Base-by-base conservation (phyloP, 2,329 filamentous ascomycete species). In the Ophiocordyceps sinensis region DNA sequence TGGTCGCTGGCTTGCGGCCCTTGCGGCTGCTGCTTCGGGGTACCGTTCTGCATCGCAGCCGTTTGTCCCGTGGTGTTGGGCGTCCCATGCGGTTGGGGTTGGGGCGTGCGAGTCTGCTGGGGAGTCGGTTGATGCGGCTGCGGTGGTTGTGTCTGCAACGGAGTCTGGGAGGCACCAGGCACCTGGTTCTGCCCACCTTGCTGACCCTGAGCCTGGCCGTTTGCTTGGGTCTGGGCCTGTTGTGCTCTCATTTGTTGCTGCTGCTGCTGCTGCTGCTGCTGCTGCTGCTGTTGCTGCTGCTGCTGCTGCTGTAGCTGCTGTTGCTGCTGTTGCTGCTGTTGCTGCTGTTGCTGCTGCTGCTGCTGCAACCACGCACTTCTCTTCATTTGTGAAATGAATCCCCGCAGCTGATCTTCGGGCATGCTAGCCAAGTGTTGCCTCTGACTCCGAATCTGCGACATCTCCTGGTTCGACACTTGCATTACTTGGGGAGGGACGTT, bases 141-240 rank as follows among this genome's bases (percentile, higher is more conserved):
- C 44, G 74, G 73, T 43, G 71, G 70, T 43, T 74, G 72, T n/a
- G 73, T 59, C 43, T 73, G 68, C 46, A 72, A 71, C 42, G 71
- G 71, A 3, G 63, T 63, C 46, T 67, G 70, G 39, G 68, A 68
- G 12, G 26, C 12, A 3, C 59, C 54, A 26, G 66, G 7, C 53
- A 70, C 63, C 21, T 64, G 63, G 23, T 56, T 59, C 44, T 63
- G 57, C 5, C 53, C 54, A 30, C 57, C 54, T 36, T 59, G 56
- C 39, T 61, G 62, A 5, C 53, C 61, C 50, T 57, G 61, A 43
- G 49, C 46, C 37, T 48, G 49, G 38, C 49, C 41, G 30, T 57
- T 53, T 3, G 30, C 38, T 15, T 41, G 50, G 7, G 17, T 26
- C 46, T 71, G 53, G n/a, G 48, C 44, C 9, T 45, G 44, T 43